Evolutionary conservation across 805 yeast species (phyloP), one percentile per base, ranked within the genome.

Genomic region (Lachancea waltii): DNA sequence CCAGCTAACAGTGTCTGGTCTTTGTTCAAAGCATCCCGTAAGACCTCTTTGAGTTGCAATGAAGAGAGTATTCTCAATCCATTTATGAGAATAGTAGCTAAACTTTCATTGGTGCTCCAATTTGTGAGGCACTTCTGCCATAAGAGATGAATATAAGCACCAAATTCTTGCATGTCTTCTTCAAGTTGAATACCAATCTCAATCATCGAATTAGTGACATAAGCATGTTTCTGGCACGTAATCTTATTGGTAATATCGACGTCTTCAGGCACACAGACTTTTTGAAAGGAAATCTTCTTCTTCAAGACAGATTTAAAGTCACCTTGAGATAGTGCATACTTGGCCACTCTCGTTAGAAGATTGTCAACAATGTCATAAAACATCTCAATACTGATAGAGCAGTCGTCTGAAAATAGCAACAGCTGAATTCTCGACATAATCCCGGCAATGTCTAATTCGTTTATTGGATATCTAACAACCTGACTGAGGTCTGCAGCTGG

Each of bases 361-460:
- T 55, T 62, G 21, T 70, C 51, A 1, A 72, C 36, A 3, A 59
- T 43, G 3, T 35, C 11, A 8, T 40, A 29, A 1, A 58, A 33
- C 2, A 53, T 44, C 3, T 33, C 25, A 3, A 40, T 30, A 26
- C 56, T 46, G 2, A 60, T 42, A 1, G 41, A 20, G 3, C 62
- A 31, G 0, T 35, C n/a, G 1, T 47, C 40, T 20, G 61, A 64
- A 0, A 46, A 23, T 3, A 68, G 36, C 4, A 70, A 37, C 1
- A 58, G 46, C 9, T 51, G 43, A 3, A 74, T 41, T 46, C 76
- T 66, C 30, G 56, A 53, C 1, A 76, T 36, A 1, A 73, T 50
- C 4, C 69, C 73, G 16, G 73, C 64, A 7, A 70, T 58, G 47
- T 79, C 85, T 22, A 71, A 47, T 21, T 68, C 69, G 9, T 70